Conservation (phyloP, 306 rosid genomes). For the Cicer bijugum region DNA sequence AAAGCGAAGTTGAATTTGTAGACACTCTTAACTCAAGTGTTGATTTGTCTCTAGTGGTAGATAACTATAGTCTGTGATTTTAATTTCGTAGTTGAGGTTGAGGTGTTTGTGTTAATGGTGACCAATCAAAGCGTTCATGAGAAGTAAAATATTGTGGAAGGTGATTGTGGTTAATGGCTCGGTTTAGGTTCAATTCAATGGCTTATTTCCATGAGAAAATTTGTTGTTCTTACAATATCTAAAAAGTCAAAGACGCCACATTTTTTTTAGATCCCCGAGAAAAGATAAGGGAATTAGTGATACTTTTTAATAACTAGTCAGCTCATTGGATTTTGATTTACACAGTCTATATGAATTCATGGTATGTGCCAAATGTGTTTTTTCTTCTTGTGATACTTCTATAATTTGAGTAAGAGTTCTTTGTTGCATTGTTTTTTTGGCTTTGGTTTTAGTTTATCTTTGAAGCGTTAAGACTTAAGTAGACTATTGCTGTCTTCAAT, state of each 20-base stretch:
- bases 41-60: neutral
- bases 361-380: conserved; percentile 9
- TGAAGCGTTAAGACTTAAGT: neutral
- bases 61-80: conserved; percentile 17
- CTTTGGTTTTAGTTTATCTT: conserved; percentile 20
- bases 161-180: conserved; percentile 10
- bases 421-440: neutral
- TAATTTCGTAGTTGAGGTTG: conserved; percentile 41
- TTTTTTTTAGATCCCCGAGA: neutral
- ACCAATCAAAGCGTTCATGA: neutral
- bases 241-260: conserved; percentile 24
- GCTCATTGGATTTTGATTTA: conserved; percentile 31
- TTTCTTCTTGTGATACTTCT: conserved; percentile 31
- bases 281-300: conserved; percentile 13
- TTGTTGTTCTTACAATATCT: neutral
- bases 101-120: conserved; percentile 33
- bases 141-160: conserved; percentile 18
- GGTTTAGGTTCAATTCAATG: conserved; percentile 24
- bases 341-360: neutral
- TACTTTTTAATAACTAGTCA: conserved; percentile 10
- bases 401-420: neutral
- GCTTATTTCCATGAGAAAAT: conserved; percentile 10
- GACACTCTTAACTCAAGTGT: conserved; percentile 22
- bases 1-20: neutral
- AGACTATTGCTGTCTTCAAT: conserved; percentile 20